Conservation (phyloP, 129 eudicot genomes). For the Lactuca saligna region DNA sequence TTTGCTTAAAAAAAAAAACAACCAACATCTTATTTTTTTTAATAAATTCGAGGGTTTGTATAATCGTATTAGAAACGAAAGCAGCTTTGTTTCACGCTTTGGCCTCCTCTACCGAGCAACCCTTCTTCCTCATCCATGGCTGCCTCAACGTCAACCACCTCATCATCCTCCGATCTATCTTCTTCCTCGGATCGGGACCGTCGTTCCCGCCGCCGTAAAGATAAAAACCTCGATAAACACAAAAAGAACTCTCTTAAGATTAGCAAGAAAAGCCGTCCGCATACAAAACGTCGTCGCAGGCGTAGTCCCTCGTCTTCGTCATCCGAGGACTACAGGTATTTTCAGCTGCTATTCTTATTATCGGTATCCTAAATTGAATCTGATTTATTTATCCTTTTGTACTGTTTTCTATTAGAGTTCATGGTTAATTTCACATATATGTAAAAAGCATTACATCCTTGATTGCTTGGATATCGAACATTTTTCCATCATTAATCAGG, state of each 20-base stretch:
- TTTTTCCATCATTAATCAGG: background rate
- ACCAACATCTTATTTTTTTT: too few species aligned
- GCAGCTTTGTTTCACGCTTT: background rate
- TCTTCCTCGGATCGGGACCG: constrained; percentile 49
- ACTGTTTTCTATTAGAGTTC: background rate
- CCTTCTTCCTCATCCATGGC: constrained; percentile 35
- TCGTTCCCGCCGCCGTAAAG: constrained; percentile 54
- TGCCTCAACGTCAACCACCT: constrained; percentile 43
- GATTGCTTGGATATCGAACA: constrained; percentile 1
- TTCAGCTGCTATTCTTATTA: background rate
- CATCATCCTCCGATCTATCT: constrained; percentile 43
- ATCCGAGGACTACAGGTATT: constrained; percentile 66
- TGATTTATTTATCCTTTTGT: background rate
- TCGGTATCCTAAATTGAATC: background rate
- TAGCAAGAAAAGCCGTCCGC: constrained; percentile 59
- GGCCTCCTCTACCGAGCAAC: background rate
- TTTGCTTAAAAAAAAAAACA: too few species aligned
- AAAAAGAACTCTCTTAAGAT: constrained; percentile 54
- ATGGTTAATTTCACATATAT: background rate
- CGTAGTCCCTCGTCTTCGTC: constrained; percentile 58
- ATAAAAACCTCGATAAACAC: constrained; percentile 30
- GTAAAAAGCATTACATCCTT: background rate
- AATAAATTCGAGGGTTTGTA: background rate
- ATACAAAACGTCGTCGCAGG: constrained; percentile 67
- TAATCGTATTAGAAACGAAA: background rate